Evolutionary conservation across 108 stramenopile genomes (phyloP), one percentile per base, ranked within the genome.

Genomic region (Cylindrotheca closterium): DNA sequence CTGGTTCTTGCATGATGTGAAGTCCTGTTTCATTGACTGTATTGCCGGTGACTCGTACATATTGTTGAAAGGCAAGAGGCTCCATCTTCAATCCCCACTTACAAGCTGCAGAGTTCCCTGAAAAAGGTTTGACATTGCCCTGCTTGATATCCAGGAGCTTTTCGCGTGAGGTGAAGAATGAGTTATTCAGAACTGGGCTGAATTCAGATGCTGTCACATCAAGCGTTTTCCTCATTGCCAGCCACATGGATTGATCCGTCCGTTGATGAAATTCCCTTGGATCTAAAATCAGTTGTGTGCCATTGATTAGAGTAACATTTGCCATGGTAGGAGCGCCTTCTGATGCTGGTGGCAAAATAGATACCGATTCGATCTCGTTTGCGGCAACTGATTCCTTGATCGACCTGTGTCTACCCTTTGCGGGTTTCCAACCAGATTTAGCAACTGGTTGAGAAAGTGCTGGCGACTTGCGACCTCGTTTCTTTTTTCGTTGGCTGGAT

Each of bases 131-230:
- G 1, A 47, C 18, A 48, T 0, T 2, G 1, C 49, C 47, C n/a
- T 25, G 19, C 33, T 78, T 78, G 26, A 47, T 54, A 1, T 62
- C 29, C 29, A 73, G 1, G 28, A 73, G 37, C 51, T 63, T 59
- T n/a, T 68, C 67, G 15, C 77, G 77, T n/a, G 53, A 51, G 21
- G 65, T 69, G 51, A 78, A 78, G 45, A 68, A 62, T 26, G 34
- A 57, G 17, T 55, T 68, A 1, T 53, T 65, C 23, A 71, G 29
- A 2, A 69, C 54, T 0, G 66, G 58, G 24, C 67, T 58, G 4
- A 78, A 67, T 51, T 78, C 70, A 0, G 77, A 78, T 0, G 77
- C 77, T 23, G 77, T 72, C n/a, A 71, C 77, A 48, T 68, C 47
- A 7, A 57, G 4, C 2, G 65, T 29, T 53, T 47, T 32, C 0